phyloP scores from a whole-genome alignment of 345 rosid genomes.

The Heritiera littoralis region DNA sequence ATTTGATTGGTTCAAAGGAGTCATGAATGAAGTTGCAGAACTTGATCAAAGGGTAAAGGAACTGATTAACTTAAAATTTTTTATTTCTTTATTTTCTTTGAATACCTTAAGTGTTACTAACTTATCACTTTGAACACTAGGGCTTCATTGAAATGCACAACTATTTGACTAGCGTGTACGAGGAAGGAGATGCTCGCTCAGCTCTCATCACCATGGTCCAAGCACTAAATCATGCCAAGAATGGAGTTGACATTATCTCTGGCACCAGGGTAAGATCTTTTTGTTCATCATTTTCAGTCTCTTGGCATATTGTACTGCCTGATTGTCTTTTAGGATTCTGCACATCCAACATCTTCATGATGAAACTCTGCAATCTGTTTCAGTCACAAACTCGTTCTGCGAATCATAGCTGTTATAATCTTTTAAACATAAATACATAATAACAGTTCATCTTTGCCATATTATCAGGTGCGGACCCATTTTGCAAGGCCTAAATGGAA shows the following conservation, averaged over 20 bases:
- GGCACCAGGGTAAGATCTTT: slow-evolving; percentile 72
- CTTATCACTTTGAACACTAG: slow-evolving; percentile 36
- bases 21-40: slow-evolving; percentile 97
- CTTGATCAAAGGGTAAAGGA: slow-evolving; percentile 81
- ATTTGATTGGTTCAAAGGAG: slow-evolving; percentile 99
- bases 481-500: slow-evolving; percentile 98
- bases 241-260: slow-evolving; percentile 93
- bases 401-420: background rate
- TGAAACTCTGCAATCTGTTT: background rate
- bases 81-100: background rate
- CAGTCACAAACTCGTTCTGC: background rate
- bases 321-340: background rate
- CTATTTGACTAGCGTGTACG: slow-evolving; percentile 95
- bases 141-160: slow-evolving; percentile 99
- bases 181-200: slow-evolving; percentile 99
- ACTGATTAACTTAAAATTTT: background rate
- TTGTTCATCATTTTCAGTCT: slow-evolving; percentile 1
- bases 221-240: slow-evolving; percentile 96
- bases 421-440: background rate
- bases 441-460: background rate
- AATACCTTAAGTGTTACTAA: slow-evolving; percentile 7
- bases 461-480: slow-evolving; percentile 81
- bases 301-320: background rate
- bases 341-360: background rate
- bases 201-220: slow-evolving; percentile 99